Evolutionary conservation across 805 yeast species (phyloP).

Genomic region (Sporopachydermia lactativora): DNA sequence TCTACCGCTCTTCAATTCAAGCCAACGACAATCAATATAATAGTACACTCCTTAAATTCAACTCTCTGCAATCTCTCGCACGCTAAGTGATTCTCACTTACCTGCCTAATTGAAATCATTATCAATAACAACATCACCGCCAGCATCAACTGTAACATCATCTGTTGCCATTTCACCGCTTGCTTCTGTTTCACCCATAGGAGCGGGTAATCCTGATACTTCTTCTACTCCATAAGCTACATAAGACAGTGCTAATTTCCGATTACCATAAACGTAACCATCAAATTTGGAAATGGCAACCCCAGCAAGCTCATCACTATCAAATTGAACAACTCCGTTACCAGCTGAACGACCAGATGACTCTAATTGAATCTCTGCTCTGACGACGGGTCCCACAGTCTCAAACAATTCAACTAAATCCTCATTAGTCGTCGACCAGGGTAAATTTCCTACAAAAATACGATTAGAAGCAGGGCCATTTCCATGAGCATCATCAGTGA

Average conservation of each 20-base stretch:
- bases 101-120: too few relatives aligned
- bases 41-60: too few relatives aligned
- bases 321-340: conserved; percentile 72
- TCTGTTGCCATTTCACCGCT: too few relatives aligned
- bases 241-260: conserved; percentile 53
- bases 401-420: conserved; percentile 80
- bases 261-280: conserved; percentile 74
- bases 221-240: conserved; percentile 24
- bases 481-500: conserved; percentile 53
- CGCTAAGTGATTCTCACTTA: too few relatives aligned
- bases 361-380: conserved; percentile 62
- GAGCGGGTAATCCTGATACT: neutral
- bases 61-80: too few relatives aligned
- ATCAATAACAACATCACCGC: too few relatives aligned
- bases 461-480: conserved; percentile 45
- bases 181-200: too few relatives aligned
- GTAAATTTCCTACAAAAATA: conserved; percentile 66
- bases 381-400: conserved; percentile 60
- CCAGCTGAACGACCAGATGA: conserved; percentile 61
- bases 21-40: too few relatives aligned
- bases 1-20: too few relatives aligned
- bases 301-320: conserved; percentile 50
- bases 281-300: conserved; percentile 62
- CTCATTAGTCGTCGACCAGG: conserved; percentile 76
- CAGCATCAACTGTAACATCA: too few relatives aligned